A percentile compares a stretch with the other conserved stretches of the same genome.
phyloP scores from a whole-genome alignment of 2,329 filamentous ascomycete genomes.

The Aphanoascus verrucosus region DNA sequence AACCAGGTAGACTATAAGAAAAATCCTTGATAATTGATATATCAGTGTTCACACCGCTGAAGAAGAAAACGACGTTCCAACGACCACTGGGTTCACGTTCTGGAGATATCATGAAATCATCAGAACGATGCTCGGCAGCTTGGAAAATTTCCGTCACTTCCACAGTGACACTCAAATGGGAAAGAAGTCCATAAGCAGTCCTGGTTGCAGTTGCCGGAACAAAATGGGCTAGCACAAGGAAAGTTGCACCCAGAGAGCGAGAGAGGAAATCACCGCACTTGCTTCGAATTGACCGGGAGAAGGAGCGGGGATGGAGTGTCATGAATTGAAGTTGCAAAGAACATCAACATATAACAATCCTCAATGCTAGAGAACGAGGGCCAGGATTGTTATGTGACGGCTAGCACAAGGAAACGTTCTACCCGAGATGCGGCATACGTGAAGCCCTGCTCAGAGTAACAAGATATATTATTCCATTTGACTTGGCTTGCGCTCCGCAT shows the following conservation, averaged over 20 bases:
- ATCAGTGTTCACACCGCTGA: not conserved
- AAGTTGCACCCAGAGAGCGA: not conserved
- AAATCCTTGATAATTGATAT: not conserved
- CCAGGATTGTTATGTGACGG: too few species aligned
- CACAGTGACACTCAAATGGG: not conserved
- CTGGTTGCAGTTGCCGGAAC: not conserved
- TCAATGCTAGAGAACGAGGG: not conserved
- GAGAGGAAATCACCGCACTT: not conserved
- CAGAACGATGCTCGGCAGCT: not conserved
- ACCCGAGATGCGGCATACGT: not conserved
- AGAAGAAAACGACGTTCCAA: not conserved
- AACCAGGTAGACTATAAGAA: not conserved
- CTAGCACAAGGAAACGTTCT: not conserved
- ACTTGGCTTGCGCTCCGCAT: not conserved
- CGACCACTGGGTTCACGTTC: not conserved
- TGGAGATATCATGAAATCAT: not conserved
- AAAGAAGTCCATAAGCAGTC: not conserved
- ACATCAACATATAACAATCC: not conserved
- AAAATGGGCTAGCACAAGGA: not conserved
- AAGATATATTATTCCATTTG: not conserved
- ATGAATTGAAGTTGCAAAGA: not conserved
- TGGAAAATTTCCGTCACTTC: not conserved
- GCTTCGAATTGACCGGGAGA: too few species aligned
- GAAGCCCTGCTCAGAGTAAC: not conserved
- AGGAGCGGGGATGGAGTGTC: too few species aligned